Conservation (phyloP, 192 early-diverging fungal genomes). For the Backusella circina region DNA sequence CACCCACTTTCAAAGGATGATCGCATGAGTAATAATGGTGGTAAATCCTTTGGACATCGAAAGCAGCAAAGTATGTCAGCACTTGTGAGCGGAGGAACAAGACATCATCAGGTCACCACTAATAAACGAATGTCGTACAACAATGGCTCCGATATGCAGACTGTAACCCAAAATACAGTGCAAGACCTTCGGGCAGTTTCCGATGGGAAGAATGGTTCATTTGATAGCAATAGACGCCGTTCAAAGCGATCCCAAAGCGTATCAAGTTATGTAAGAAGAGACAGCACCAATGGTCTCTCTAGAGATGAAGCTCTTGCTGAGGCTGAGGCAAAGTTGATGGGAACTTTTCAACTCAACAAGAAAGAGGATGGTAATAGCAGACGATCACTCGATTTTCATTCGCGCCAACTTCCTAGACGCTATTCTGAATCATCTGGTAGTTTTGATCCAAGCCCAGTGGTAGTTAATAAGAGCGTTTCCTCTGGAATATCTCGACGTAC, state of each 20-base stretch:
- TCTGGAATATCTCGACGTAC: not conserved
- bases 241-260: not conserved
- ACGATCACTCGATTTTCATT: slow-evolving; percentile 8
- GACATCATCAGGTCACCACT: not conserved
- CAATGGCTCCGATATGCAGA: slow-evolving; percentile 16
- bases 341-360: slow-evolving; percentile 12
- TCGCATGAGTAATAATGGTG: not conserved
- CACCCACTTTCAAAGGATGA: not conserved
- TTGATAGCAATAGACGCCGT: not conserved
- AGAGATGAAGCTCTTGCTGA: slow-evolving; percentile 21
- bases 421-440: slow-evolving; percentile 17
- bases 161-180: slow-evolving; percentile 14
- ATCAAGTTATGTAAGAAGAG: not conserved
- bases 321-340: slow-evolving; percentile 29
- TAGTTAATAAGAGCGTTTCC: slow-evolving; percentile 2
- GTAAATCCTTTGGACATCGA: slow-evolving; percentile 21
- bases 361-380: not conserved
- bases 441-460: not conserved
- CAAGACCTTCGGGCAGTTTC: slow-evolving; percentile 15
- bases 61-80: slow-evolving; percentile 34
- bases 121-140: slow-evolving; percentile 23
- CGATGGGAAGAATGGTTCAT: slow-evolving; percentile 1
- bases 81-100: slow-evolving; percentile 2
- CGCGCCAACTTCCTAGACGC: not conserved
- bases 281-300: not conserved